Evolutionary conservation across 352 stramenopile species (phyloP), one percentile per base, ranked within the genome.

Genomic region (Blastocystis sp.): DNA sequence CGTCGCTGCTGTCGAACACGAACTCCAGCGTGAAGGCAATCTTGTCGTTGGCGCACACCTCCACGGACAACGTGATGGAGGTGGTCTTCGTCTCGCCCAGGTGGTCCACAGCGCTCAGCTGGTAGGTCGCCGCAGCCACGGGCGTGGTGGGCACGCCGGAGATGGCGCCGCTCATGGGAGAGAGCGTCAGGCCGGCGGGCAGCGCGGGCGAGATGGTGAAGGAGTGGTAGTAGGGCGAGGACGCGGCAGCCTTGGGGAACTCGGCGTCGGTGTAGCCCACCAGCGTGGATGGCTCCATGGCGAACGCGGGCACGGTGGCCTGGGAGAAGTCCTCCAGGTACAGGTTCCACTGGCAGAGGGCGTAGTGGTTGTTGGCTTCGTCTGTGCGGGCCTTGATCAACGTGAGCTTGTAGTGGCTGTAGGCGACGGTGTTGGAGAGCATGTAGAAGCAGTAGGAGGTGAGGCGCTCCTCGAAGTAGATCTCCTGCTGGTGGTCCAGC

Each of bases 381-480:
- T 64, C 59, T 0, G n/a, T 64, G 48, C 64, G 64, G 43, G 23
- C 43, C 10, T 2, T 38, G 19, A 7, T 71, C 40, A 71, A 0
- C 10, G 14, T 2, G 28, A 71, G 23, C 14, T 38, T 61, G 59
- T 80, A 80, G n/a, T 21, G 14, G 53, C n/a, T 2, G n/a, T 80
- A 80, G 19, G 70, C 70, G n/a, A 56, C 19, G n/a, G 43, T 80
- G n/a, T 80, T 80, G 17, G 48, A 56, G 23, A 40, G 70, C 70
- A 80, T 80, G 23, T 80, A 80, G 70, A 80, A 80, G 41, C 70
- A 80, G 48, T 80, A 71, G 21, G 40, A n/a, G 23, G 40, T 38
- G 2, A 38, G 43, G 48, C 70, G 70, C 23, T 21, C 48, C 23
- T 53, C 28, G 7, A 53, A 64, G 5, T 21, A 11, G 2, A 81